Evolutionary conservation across 2,329 filamentous ascomycete species (phyloP).

Genomic region (Bertia moriformis): DNA sequence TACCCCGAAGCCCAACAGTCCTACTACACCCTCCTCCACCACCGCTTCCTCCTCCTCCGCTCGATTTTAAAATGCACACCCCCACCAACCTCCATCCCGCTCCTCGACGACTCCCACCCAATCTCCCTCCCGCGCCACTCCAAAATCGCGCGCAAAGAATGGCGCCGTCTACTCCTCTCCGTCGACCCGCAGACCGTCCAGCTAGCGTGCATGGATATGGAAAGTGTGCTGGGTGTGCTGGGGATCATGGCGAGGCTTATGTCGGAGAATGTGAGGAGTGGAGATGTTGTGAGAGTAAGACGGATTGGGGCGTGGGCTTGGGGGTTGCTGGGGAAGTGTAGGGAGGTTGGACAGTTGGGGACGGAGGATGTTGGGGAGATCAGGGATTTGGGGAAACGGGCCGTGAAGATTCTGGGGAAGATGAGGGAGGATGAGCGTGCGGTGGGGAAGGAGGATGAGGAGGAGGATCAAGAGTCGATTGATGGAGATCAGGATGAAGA

Average conservation of each 20-base stretch:
- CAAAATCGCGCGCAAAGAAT: not conserved
- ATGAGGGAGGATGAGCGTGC: too few species aligned
- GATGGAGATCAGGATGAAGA: not conserved
- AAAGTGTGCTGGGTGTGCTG: not conserved
- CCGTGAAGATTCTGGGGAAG: not conserved
- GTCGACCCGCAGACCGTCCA: conserved; percentile 1
- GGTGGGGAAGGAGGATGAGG: too few species aligned
- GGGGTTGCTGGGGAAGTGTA: not conserved
- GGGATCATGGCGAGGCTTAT: not conserved
- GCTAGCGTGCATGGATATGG: not conserved
- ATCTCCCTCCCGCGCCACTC: not conserved
- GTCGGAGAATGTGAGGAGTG: not conserved
- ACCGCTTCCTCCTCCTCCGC: conserved; percentile 1
- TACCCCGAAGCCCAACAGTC: not conserved
- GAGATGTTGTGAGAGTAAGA: not conserved
- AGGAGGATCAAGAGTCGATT: not conserved
- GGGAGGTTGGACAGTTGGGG: not conserved
- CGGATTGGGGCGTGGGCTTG: not conserved
- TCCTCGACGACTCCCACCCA: not conserved
- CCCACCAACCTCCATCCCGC: not conserved
- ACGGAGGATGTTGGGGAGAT: not conserved
- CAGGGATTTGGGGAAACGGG: not conserved
- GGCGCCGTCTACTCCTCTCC: not conserved
- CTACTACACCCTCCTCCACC: not conserved
- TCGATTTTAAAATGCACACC: not conserved